These are phyloP conservation scores for Cryptococcus jaspeensis DNA, from an alignment of 1,284 basidiomycete genomes.

Conservation along the genomic window DNA sequence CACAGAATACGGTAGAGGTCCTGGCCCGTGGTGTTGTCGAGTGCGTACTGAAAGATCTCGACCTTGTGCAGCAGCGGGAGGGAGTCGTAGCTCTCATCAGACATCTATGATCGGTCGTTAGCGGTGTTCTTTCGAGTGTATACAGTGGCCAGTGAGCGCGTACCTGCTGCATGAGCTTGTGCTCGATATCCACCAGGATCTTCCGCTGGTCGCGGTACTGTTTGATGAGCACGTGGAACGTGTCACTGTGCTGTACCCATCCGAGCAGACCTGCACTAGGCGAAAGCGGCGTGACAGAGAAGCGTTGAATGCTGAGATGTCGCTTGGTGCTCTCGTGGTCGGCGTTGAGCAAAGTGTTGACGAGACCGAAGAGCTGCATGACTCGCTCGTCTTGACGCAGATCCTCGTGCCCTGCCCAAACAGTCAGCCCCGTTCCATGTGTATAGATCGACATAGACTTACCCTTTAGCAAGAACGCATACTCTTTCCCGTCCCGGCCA, in stretches of 20 bases:
- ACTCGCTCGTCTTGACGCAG: constrained; percentile 98
- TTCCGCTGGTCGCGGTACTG: constrained; percentile 93
- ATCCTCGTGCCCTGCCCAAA: constrained; percentile 83
- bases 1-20: constrained; percentile 98
- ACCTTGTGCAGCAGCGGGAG: constrained; percentile 95
- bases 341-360: constrained; percentile 90
- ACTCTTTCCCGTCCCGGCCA: constrained; percentile 90
- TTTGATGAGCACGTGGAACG: constrained; percentile 95
- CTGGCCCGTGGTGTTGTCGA: constrained; percentile 98
- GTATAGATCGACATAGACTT: constrained; percentile 11
- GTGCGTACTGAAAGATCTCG: constrained; percentile 98
- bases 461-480: constrained; percentile 93
- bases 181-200: constrained; percentile 96
- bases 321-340: constrained; percentile 96
- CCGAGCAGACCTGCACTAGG: constrained; percentile 94
- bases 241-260: constrained; percentile 96
- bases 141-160: constrained; percentile 20
- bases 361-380: constrained; percentile 97
- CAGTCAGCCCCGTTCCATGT: neutral
- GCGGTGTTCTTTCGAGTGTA: neutral
- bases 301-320: constrained; percentile 90
- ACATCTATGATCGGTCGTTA: constrained; percentile 67
- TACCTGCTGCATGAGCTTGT: constrained; percentile 94
- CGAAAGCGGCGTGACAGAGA: constrained; percentile 90
- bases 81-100: constrained; percentile 91